Conservation (phyloP, 345 rosid genomes). For the Erodium maritimum region DNA sequence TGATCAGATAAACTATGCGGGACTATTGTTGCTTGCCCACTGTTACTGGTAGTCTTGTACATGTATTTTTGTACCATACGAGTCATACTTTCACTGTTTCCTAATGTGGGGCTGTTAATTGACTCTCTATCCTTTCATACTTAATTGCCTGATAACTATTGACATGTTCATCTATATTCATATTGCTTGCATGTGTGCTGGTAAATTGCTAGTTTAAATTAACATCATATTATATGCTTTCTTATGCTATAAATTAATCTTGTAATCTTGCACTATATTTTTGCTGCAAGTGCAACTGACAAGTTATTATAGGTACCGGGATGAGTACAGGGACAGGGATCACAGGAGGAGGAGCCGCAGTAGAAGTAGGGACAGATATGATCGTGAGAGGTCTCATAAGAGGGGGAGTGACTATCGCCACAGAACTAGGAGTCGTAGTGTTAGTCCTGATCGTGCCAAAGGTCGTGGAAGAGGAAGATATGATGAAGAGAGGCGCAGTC, state of each 20-base stretch:
- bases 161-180: too few relatives aligned
- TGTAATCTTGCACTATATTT: not conserved
- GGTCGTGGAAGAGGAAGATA: slow-evolving; percentile 31
- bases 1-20: too few relatives aligned
- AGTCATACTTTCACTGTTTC: not conserved
- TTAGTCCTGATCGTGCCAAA: slow-evolving; percentile 35
- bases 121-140: not conserved
- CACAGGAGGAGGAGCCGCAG: slow-evolving; percentile 36
- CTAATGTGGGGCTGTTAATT: not conserved
- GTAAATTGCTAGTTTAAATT: not conserved
- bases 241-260: not conserved
- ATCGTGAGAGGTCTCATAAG: slow-evolving; percentile 31
- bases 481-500: slow-evolving; percentile 32
- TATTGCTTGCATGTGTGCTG: not conserved
- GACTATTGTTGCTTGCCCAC: too few relatives aligned
- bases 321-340: slow-evolving; percentile 36
- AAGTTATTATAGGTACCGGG: slow-evolving; percentile 25
- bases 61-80: not conserved
- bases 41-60: not conserved
- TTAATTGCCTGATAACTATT: not conserved
- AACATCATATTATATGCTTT: not conserved
- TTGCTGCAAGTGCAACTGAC: slow-evolving; percentile 3
- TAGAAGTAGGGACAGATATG: slow-evolving; percentile 35
- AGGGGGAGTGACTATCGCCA: slow-evolving; percentile 27
- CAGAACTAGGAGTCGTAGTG: slow-evolving; percentile 38